phyloP scores from a whole-genome alignment of 1,284 basidiomycete genomes.

The Microbotryum scabiosae region DNA sequence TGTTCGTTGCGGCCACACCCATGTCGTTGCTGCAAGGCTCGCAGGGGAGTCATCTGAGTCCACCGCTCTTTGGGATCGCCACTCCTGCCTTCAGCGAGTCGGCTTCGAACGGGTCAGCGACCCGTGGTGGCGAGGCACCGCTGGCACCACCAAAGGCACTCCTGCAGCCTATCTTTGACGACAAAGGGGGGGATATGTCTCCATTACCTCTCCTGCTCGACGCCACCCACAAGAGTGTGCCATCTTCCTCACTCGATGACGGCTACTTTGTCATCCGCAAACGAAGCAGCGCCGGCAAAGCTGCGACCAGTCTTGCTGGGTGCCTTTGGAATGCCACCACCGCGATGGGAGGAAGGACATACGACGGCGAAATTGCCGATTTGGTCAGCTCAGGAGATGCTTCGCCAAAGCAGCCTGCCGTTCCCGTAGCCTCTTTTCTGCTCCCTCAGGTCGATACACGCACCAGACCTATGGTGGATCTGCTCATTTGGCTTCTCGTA shows the following conservation, averaged over 20 bases:
- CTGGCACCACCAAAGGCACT: slow-evolving; percentile 1
- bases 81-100: neutral
- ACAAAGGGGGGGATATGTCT: neutral
- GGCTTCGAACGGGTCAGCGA: neutral
- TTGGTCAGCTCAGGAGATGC: too few species aligned
- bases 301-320: too few species aligned
- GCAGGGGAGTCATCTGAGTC: neutral
- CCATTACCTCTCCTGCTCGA: neutral
- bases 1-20: slow-evolving; percentile 5
- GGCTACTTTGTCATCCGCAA: slow-evolving; percentile 6
- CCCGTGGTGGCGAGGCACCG: neutral
- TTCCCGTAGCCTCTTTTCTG: neutral
- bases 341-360: too few species aligned
- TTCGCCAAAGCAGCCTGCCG: neutral
- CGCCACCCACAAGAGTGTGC: neutral
- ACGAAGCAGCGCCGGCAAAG: neutral
- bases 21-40: slow-evolving; percentile 3
- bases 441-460: neutral
- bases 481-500: slow-evolving; percentile 16
- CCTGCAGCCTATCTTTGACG: neutral
- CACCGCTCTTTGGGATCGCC: neutral
- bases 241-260: slow-evolving; percentile 1
- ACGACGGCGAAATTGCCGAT: too few species aligned
- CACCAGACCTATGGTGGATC: slow-evolving; percentile 2
- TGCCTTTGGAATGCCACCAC: too few species aligned